Evolutionary conservation across 1,284 basidiomycete genomes (phyloP), one percentile per base, ranked within the genome.

Genomic region (Malassezia vespertilionis): DNA sequence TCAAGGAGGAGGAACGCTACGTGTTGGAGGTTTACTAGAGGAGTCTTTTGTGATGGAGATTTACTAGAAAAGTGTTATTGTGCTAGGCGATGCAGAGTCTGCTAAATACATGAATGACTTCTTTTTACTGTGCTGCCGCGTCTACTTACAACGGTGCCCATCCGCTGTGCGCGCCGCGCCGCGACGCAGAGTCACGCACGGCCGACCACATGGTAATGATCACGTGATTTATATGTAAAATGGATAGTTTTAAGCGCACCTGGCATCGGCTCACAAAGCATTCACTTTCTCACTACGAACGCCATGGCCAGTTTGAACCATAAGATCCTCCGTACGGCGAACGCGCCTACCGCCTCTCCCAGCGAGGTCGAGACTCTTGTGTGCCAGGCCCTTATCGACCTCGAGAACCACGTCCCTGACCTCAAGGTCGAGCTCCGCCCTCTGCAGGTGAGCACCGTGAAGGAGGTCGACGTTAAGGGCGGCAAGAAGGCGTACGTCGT

Each of bases 391-490:
- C 78, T 99, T 65, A 75, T 97, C 65, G 93, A 99, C 79, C 82
- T 99, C 68, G 91, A 97, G 77, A 86, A 83, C 79, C 90, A 88
- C 74, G 90, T 95, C 53, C 85, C 90, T 56, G 93, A 97, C 75
- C 83, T 97, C 76, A 96, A 95, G 83, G 72, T 59, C 10, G 93
- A 99, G 78, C 82, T 99, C 56, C 82, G 89, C 51, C 82, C 84
- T 58, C 81, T 99, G 60, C 89, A 96, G 74, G 93, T 99, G 76
- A 91, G 88, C 63, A 86, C 90, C 62, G 93, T 91, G 56, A 87
- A 87, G 72, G 93, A 99, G 77, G 84, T 99, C 68, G 93, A 99
- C 74, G 91, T 97, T 69, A 89, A 90, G 72, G 93, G 91, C 64
- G 71, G 71, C 58, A 96, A 95, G 80, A 97, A 96, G 79, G 93